Evolutionary conservation across 1,139 yeast genomes (phyloP), one percentile per base, ranked within the genome.

Genomic region (Casaregolazyma lundiana): DNA sequence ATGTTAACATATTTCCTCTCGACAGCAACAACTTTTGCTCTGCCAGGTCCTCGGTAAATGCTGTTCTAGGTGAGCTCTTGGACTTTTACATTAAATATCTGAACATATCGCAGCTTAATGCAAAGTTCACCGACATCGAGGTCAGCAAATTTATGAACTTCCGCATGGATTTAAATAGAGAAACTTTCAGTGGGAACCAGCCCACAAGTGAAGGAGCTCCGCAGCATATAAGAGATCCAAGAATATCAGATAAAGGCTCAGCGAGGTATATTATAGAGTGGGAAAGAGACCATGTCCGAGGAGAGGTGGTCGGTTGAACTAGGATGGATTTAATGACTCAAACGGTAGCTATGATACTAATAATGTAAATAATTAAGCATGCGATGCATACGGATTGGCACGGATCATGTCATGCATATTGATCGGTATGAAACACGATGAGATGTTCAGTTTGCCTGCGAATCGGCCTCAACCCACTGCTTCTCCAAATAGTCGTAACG

Each of bases 61-160:
- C 79, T 53, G 81, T 82, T 1, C 71, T 82, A 37, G 66, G 78
- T 29, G 84, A 81, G 52, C 67, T 84, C 6, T 67, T 84, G 47
- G 84, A 81, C 55, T 76, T 77, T 54, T 67, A 67, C 51, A 56
- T 59, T 35, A 53, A 58, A 39, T 52, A 58, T 43, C 48, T 52
- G 16, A 41, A 43, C 34, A 39, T 43, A 17, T 53, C 58, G 15
- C 55, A 48, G 30, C 48, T 53, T 20, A 48, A 54, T 21, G 48
- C 47, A 20, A 36, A 40, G 30, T 40, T 29, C 19, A 20, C 39
- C 2, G 34, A 41, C 7, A 39, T 37, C 22, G 55, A 51, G 8
- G 51, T 53, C 18, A 38, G 51, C 18, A 52, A 43, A 8, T 54
- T 58, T 38, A 54, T 55, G 50, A 45, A 48, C 4, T 44, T 58